These are phyloP conservation scores for Amylostereum areolatum DNA, from an alignment of 1,284 basidiomycete genomes.

Conservation along the genomic window DNA sequence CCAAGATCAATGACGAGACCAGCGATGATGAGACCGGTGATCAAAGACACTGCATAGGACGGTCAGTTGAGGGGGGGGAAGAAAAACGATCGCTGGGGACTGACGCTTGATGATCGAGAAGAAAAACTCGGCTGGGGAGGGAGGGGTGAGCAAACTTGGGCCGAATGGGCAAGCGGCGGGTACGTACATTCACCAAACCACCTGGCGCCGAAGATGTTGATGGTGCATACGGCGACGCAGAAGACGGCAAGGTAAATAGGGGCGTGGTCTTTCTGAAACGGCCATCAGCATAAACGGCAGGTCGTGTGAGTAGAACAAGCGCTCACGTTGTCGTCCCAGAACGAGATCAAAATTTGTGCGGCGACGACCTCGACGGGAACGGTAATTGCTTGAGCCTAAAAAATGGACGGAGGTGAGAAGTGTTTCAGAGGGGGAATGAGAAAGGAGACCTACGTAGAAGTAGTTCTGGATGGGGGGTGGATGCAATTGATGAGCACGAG, in stretches of 20 bases:
- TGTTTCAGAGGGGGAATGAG: neutral
- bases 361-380: constrained; percentile 76
- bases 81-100: constrained; percentile 12
- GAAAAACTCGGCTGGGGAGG: constrained; percentile 46
- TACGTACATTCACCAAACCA: constrained; percentile 59
- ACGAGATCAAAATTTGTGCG: constrained; percentile 66
- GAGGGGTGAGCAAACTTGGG: neutral
- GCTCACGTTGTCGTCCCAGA: constrained; percentile 66
- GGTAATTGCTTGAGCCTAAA: constrained; percentile 22
- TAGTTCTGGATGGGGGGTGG: constrained; percentile 26
- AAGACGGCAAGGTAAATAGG: constrained; percentile 62
- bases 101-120: constrained; percentile 61
- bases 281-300: neutral
- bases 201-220: constrained; percentile 76
- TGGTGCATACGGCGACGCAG: constrained; percentile 50
- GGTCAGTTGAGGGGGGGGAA: constrained; percentile 3
- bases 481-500: neutral
- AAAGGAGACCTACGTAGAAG: constrained; percentile 34
- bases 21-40: constrained; percentile 55
- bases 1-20: constrained; percentile 70
- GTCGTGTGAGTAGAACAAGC: neutral
- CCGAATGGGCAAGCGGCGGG: constrained; percentile 5
- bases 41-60: constrained; percentile 38
- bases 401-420: neutral
- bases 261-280: constrained; percentile 41